These are phyloP conservation scores for Termitomyces heimii DNA, from an alignment of 768 basidiomycete species.

Conservation along the genomic window DNA sequence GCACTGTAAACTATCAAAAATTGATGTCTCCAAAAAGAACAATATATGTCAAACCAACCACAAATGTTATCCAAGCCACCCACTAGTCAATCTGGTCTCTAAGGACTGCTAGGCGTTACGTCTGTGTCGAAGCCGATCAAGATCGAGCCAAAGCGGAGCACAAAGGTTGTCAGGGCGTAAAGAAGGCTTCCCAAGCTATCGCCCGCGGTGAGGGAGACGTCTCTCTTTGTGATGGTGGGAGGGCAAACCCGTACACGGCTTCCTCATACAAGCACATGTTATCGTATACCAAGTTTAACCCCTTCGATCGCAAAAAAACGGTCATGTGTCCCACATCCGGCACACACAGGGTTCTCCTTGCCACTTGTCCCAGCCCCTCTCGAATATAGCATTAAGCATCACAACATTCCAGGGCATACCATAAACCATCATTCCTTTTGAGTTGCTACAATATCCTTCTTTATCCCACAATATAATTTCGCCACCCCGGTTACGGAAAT, in stretches of 20 bases:
- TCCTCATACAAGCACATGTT: constrained; percentile 4
- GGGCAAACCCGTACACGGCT: neutral
- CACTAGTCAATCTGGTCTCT: neutral
- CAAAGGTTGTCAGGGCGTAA: neutral
- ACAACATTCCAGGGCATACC: neutral
- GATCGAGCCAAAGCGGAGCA: neutral
- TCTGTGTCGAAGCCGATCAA: neutral
- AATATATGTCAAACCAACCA: neutral
- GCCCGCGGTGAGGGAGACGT: neutral
- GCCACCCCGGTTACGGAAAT: neutral
- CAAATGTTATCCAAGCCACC: neutral
- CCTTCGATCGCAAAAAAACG: constrained; percentile 1
- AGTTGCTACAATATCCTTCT: neutral
- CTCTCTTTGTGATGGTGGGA: constrained; percentile 1
- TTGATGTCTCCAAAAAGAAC: neutral
- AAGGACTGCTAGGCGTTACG: neutral
- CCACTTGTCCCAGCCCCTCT: neutral
- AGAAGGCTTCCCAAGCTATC: neutral
- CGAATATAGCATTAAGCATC: neutral
- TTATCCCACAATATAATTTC: neutral
- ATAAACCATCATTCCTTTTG: neutral
- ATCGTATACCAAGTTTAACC: constrained; percentile 9
- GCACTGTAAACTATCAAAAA: neutral
- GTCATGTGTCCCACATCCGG: constrained; percentile 10
- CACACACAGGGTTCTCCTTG: constrained; percentile 1